Base-by-base conservation (phyloP, 2,329 filamentous ascomycete genomes). In the Aspergillus chevalieri region DNA sequence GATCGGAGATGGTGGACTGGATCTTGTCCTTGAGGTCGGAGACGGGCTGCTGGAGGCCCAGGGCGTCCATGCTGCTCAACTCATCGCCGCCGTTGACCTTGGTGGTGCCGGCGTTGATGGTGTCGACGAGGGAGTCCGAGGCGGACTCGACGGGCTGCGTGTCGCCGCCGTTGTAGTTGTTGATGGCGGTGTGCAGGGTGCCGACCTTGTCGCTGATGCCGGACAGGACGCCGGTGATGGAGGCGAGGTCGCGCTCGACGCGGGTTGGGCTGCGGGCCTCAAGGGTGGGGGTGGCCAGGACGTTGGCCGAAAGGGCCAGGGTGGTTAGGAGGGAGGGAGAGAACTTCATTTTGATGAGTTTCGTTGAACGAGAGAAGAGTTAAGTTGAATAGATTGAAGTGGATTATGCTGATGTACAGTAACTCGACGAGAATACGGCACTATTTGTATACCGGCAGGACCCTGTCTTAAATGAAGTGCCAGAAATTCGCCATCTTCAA, bases 61-160 rank as follows among this genome's bases (percentile, higher is more conserved):
- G 54, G 26, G 65, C 64, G 41, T 66, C 65, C 10, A 33, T 51
- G 51, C 48, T 46, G 57, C 49, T 52, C 46, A 69, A 57, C 4
- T 54, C 44, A 6, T 36, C 19, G 46, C 59, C 48, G 48, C 26
- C 48, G 26, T 60, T 52, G 48, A 66, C 61, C 39, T 52, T 51
- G 15, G 46, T 44, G 54, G 58, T 57, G 48, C 65, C 66, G 26
- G 43, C 26, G 47, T 57, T 58, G 57, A 66, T 65, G 48, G 50
- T 49, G 38, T 44, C 46, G 46, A 65, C 49, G 49, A 67, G 46
- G 24, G 55, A 51, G 14, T 55, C 47, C 4, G 56, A 55, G 47
- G 63, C 64, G 24, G 54, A 52, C 50, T 57, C 34, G 43, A 66
- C 51, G 21, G 43, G 28, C 24, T 44, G 38, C 34, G 50, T 26